These are phyloP conservation scores for Paralagenidium karlingii DNA, from an alignment of 352 stramenopile genomes.

Conservation along the genomic window DNA sequence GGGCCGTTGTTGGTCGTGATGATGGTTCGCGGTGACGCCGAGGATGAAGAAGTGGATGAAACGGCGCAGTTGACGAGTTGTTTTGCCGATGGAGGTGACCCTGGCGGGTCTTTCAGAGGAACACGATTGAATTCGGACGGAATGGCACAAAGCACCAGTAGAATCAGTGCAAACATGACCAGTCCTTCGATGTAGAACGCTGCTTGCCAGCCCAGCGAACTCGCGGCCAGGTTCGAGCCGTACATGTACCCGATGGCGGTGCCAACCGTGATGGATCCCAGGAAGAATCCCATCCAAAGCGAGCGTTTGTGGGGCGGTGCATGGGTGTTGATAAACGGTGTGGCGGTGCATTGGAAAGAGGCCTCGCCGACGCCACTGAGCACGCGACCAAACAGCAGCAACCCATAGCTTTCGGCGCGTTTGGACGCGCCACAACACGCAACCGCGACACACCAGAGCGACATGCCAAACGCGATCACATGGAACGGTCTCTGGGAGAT, in stretches of 20 bases:
- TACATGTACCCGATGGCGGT: conserved; percentile 88
- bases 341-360: conserved; percentile 87
- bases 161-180: conserved; percentile 65
- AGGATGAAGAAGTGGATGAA: no score
- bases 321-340: conserved; percentile 88
- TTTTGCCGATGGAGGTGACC: not conserved
- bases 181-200: conserved; percentile 84
- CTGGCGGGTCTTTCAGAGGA: conserved; percentile 9
- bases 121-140: conserved; percentile 42
- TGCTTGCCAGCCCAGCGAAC: conserved; percentile 49
- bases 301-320: conserved; percentile 51
- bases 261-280: conserved; percentile 86
- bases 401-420: conserved; percentile 67
- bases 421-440: conserved; percentile 78
- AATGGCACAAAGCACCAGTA: conserved; percentile 48
- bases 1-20: not conserved
- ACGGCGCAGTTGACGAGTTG: no score
- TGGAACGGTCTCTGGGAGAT: conserved; percentile 82
- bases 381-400: conserved; percentile 80
- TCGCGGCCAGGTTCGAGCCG: conserved; percentile 48
- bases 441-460: conserved; percentile 83
- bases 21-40: no score
- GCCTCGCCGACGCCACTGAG: conserved; percentile 86
- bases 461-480: conserved; percentile 82
- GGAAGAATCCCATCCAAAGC: conserved; percentile 87